Conservation (phyloP, 2,329 filamentous ascomycete genomes). For the Botrytis fabae region DNA sequence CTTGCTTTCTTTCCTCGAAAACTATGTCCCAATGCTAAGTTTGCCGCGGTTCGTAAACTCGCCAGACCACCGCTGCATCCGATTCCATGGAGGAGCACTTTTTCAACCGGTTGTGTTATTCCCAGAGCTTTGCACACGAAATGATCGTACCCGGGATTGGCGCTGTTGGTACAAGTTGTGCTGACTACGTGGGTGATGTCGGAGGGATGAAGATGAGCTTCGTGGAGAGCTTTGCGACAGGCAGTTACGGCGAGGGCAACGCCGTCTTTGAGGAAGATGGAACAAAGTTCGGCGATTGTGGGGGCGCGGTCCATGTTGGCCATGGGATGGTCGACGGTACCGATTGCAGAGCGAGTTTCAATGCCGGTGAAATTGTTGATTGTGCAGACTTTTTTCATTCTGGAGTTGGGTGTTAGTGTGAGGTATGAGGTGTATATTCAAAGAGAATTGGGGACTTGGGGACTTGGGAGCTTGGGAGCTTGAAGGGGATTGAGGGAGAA, state of each 20-base stretch:
- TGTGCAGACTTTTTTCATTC: constrained; percentile 61
- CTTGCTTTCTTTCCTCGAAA: constrained; percentile 60
- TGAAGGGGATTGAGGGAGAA: background rate
- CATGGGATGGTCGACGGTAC: constrained; percentile 59
- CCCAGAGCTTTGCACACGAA: constrained; percentile 61
- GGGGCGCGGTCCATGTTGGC: constrained; percentile 58
- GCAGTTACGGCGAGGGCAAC: constrained; percentile 58
- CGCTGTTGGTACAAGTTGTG: constrained; percentile 68
- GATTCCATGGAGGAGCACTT: constrained; percentile 64
- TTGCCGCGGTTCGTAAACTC: constrained; percentile 62
- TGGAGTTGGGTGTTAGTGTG: constrained; percentile 36
- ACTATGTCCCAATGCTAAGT: constrained; percentile 63
- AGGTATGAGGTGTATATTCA: background rate
- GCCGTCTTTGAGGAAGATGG: constrained; percentile 56
- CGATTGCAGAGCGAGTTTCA: constrained; percentile 62
- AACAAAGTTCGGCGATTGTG: constrained; percentile 56
- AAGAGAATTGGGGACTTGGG: background rate
- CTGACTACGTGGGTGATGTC: constrained; percentile 67
- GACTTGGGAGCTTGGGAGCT: accelerated
- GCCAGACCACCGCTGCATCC: constrained; percentile 67
- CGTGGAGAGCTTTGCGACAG: constrained; percentile 55
- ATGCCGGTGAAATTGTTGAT: constrained; percentile 68
- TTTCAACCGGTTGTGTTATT: constrained; percentile 59
- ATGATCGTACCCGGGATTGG: constrained; percentile 69
- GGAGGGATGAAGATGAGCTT: constrained; percentile 51